Evolutionary conservation across 202 grass and related monocot species (phyloP).

Genomic region (Cymbopogon flexuosus): DNA sequence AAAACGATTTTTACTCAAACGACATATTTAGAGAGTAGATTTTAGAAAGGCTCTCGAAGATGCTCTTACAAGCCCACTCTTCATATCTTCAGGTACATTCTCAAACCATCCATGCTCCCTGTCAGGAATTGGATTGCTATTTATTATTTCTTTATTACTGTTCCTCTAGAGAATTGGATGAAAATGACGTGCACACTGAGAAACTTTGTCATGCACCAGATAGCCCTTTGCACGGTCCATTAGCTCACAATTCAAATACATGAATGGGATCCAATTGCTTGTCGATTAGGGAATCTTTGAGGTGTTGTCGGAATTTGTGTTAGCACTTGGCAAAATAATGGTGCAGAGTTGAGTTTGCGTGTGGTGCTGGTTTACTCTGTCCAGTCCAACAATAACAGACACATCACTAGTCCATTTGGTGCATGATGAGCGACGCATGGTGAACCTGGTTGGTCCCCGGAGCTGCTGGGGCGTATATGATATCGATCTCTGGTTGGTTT

Average conservation of each 20-base stretch:
- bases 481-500: neutral
- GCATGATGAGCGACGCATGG: neutral
- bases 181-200: slow-evolving; percentile 29
- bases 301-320: slow-evolving; percentile 28
- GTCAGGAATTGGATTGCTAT: neutral
- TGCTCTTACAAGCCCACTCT: neutral
- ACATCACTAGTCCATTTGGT: neutral
- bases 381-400: slow-evolving; percentile 11
- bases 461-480: neutral
- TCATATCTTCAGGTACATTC: slow-evolving; percentile 29
- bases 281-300: slow-evolving; percentile 32
- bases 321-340: slow-evolving; percentile 13
- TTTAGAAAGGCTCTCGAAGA: too few species aligned
- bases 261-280: slow-evolving; percentile 27
- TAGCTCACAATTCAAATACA: slow-evolving; percentile 15
- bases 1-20: too few species aligned
- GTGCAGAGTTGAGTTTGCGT: slow-evolving; percentile 15
- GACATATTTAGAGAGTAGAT: too few species aligned
- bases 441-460: neutral
- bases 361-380: slow-evolving; percentile 15
- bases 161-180: slow-evolving; percentile 23
- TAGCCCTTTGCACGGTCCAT: slow-evolving; percentile 10
- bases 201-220: slow-evolving; percentile 28
- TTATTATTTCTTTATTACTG: neutral
- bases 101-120: slow-evolving; percentile 4